Evolutionary conservation across 1,284 basidiomycete genomes (phyloP), one percentile per base, ranked within the genome.

Genomic region (Ceratobasidium sp.): DNA sequence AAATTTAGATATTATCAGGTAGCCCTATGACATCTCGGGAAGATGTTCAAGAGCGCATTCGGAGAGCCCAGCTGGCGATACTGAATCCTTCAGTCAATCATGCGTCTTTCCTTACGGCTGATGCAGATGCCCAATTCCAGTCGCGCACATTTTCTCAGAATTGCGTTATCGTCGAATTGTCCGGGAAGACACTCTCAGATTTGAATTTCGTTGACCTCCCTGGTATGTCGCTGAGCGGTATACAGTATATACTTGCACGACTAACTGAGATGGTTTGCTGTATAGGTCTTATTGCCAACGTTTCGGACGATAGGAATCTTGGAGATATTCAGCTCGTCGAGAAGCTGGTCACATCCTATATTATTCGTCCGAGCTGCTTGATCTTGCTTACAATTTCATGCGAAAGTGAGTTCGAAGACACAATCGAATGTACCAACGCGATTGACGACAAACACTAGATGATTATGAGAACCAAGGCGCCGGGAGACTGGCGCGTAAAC

Each of bases 391-490:
- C 91, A 0, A 88, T 93, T 0, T 85, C 92, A 0, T 93, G 91
- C 79, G 91, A 93, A 79, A 92, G 91, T 92, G 72, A 73, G 87
- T 81, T 62, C 54, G 11, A 2, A 14, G 31, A n/a, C 19, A 44
- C 22, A 29, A 24, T 41, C 4, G 11, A 41, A 4, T 41, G 4
- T 41, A 11, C 11, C 36, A 41, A 41, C 36, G 4, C 11, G 36
- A 41, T 11, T 4, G 11, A 41, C 36, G 11, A 11, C 11, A 5
- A 4, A 41, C 4, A 41, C 36, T 76, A 93, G 92, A 89, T 75
- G 92, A 93, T 72, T 90, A 90, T n/a, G 89, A 93, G 76, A 93
- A 92, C 56, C 91, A 93, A 80, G 89, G 87, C 0, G 91, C 90
- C 0, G 86, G 89, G 65, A 81, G 85, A 24, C 82, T 93, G 0